Conservation (phyloP, 2,329 filamentous ascomycete genomes). For the Biscogniauxia mediterranea region DNA sequence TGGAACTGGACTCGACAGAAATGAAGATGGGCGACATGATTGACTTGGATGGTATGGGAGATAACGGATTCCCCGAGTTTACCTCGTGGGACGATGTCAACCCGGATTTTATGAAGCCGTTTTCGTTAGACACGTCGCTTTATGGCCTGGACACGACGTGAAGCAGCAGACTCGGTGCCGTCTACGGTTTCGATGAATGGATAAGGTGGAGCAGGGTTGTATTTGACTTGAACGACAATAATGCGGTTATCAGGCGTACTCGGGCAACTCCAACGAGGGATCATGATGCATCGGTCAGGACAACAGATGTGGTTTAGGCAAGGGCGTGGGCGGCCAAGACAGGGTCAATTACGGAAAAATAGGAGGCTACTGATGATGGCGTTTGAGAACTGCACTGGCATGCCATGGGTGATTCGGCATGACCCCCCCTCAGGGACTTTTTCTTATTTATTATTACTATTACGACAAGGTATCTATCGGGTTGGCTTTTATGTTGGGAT, state of each 20-base stretch:
- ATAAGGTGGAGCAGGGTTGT: background rate
- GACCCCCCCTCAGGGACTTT: background rate
- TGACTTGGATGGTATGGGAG: constrained; percentile 14
- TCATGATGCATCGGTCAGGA: constrained; percentile 6
- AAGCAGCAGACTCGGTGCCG: background rate
- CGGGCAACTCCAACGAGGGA: background rate
- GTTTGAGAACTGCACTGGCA: background rate
- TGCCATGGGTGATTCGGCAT: background rate
- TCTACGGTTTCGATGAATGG: background rate
- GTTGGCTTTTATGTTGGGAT: background rate
- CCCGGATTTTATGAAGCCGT: constrained; percentile 51
- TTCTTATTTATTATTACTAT: background rate
- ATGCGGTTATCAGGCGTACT: background rate
- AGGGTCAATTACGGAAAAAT: background rate
- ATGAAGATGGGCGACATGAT: constrained; percentile 24
- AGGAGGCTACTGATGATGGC: background rate
- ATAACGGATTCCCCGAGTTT: constrained; percentile 26
- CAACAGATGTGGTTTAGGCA: background rate
- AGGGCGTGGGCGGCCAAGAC: background rate
- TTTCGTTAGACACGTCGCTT: constrained; percentile 48
- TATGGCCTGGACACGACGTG: constrained; percentile 40
- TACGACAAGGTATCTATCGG: background rate
- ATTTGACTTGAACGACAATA: background rate
- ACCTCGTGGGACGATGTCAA: constrained; percentile 50
- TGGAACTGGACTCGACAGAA: constrained; percentile 39